Conservation (phyloP, 495 filamentous ascomycete genomes). For the Poronia punctata region DNA sequence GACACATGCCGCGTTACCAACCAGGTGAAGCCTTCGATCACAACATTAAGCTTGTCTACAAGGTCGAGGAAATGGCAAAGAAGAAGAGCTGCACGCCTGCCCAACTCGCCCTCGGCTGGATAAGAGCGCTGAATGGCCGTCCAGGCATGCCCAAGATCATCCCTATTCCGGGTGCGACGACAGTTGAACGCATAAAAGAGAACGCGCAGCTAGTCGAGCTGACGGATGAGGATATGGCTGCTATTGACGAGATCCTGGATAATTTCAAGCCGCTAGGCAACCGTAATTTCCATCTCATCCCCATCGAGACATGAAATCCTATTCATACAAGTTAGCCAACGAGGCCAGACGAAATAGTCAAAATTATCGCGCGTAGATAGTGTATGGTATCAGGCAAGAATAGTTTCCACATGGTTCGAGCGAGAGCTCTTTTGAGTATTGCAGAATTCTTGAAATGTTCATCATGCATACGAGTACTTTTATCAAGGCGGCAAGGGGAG, state of each 20-base stretch:
- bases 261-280: constrained; percentile 35
- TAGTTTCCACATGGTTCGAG: constrained; percentile 18
- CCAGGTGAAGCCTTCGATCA: constrained; percentile 56
- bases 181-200: constrained; percentile 39
- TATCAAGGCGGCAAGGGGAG: background rate
- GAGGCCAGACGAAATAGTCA: background rate
- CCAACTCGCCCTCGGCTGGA: constrained; percentile 77
- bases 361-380: background rate
- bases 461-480: constrained; percentile 34
- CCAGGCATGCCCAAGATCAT: constrained; percentile 61
- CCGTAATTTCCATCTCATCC: constrained; percentile 29
- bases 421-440: constrained; percentile 40
- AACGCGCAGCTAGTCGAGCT: constrained; percentile 41
- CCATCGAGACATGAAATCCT: constrained; percentile 26
- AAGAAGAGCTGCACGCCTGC: constrained; percentile 64
- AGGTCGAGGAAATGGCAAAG: constrained; percentile 59
- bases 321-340: background rate
- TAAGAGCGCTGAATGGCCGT: constrained; percentile 38
- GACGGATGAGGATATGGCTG: constrained; percentile 40
- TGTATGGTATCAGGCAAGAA: constrained; percentile 24
- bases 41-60: constrained; percentile 64
- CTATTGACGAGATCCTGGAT: constrained; percentile 41
- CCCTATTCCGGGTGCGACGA: constrained; percentile 73
- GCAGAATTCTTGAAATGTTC: constrained; percentile 49
- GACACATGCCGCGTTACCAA: constrained; percentile 55